Evolutionary conservation across 495 filamentous ascomycete genomes (phyloP), one percentile per base, ranked within the genome.

Genomic region (Neurospora sublineolata): DNA sequence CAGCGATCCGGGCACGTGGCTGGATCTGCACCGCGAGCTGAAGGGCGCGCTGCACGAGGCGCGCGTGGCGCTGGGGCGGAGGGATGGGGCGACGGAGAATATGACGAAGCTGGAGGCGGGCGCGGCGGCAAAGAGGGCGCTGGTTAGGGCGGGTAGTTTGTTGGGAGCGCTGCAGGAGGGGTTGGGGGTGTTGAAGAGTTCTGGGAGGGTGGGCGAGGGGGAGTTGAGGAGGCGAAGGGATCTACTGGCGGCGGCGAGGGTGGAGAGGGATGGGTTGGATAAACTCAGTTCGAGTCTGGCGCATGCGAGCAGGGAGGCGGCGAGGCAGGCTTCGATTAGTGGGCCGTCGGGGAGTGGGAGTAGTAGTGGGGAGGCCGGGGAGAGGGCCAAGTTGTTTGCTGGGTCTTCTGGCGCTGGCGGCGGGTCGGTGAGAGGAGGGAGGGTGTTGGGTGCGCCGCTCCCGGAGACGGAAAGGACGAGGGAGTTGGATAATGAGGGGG

Each of bases 231-330:
- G 96, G 37, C 81, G 95, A 70, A 88, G 87, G 70, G 96, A 98
- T 80, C 79, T 97, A 69, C 79, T 99, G 8, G 86, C 88, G 3
- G 89, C 88, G 58, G 92, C 92, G 38, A 84, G 88, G 78, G 92
- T 92, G 77, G 95, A 98, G 82, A 88, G 89, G 70, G 94, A 97
- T 72, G 93, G 92, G 8, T 77, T 98, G 75, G 95, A 98, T 77
- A 89, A 90, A 74, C 80, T 97, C 70, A 85, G 92, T 72, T 89
- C 90, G 76, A 89, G 88, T 36, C 88, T 95, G 82, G 89, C 89
- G 20, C 52, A 60, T 27, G 84, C 83, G 1, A 68, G 81, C 41
- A 72, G 74, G 27, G 73, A 75, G 37, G 74, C 74, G 67, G 75
- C 73, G 16, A 72, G 46, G 44, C 23, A 46, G 68, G 52, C 52